phyloP scores from a whole-genome alignment of 768 basidiomycete species.

The Cyclocybe aegerita region DNA sequence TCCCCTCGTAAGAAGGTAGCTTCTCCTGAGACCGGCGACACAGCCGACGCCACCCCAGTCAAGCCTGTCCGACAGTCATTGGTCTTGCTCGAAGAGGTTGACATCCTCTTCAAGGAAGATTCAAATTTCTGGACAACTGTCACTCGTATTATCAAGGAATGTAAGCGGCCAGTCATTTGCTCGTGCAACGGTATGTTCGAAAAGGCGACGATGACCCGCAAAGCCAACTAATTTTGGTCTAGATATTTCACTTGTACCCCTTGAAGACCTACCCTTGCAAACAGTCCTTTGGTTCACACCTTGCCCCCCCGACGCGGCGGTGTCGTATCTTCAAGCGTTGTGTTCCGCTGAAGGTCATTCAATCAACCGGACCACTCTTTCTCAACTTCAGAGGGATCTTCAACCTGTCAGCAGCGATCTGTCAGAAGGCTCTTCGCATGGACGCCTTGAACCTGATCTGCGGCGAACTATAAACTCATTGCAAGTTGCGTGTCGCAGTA shows the following conservation, averaged over 20 bases:
- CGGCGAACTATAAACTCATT: slow-evolving; percentile 62
- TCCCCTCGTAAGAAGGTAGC: slow-evolving; percentile 21
- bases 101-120: slow-evolving; percentile 89
- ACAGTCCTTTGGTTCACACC: slow-evolving; percentile 64
- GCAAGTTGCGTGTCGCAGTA: slow-evolving; percentile 49
- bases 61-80: slow-evolving; percentile 71
- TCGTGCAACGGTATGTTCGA: slow-evolving; percentile 86
- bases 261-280: slow-evolving; percentile 75
- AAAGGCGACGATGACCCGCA: neutral
- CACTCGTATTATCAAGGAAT: slow-evolving; percentile 76
- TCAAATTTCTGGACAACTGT: slow-evolving; percentile 83
- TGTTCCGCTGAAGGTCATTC: slow-evolving; percentile 55
- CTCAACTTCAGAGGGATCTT: slow-evolving; percentile 37
- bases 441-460: slow-evolving; percentile 50
- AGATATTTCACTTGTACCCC: slow-evolving; percentile 78
- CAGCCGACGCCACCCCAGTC: slow-evolving; percentile 11
- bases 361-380: slow-evolving; percentile 41
- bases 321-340: slow-evolving; percentile 68
- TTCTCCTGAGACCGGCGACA: slow-evolving; percentile 5
- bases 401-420: slow-evolving; percentile 24
- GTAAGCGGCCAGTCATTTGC: slow-evolving; percentile 85
- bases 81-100: slow-evolving; percentile 93
- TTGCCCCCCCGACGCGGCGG: slow-evolving; percentile 51
- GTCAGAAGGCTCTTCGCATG: slow-evolving; percentile 11
- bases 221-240: neutral